Evolutionary conservation across 2,329 filamentous ascomycete genomes (phyloP), one percentile per base, ranked within the genome.

Genomic region (Pseudogymnoascus sp.): DNA sequence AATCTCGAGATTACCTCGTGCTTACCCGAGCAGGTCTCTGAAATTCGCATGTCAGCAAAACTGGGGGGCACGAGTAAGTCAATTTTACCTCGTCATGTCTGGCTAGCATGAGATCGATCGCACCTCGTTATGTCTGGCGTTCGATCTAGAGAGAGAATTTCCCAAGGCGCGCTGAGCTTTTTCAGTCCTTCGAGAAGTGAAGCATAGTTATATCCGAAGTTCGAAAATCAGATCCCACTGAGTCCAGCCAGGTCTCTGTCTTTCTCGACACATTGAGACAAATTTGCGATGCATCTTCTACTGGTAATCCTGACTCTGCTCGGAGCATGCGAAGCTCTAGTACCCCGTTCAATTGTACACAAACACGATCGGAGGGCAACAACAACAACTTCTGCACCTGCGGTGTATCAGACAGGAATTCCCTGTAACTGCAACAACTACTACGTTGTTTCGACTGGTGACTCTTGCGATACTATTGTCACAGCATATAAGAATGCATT

Each of bases 361-460:
- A 25, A 56, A 34, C 21, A 34, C 49, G 31, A 34, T 56, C 25
- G 31, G n/a, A 28, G 31, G 59, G 38, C 59, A 36, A 34, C 59
- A 38, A 60, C 59, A 21, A 60, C 59, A 38, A 31, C 59, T 60
- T 60, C 60, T 18, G 36, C 36, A 62, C 60, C 60, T 25, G 23
- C 18, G 11, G 36, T 40, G 31, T 21, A 21, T 18, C 37, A 62
- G 28, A 43, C 60, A 21, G 60, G 60, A 28, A 62, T 46, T 43
- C 25, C 37, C n/a, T 49, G 36, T 25, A 62, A 46, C 60, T 62
- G 60, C 31, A 49, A 62, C 37, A 46, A 49, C 16, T 62, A 23
- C 18, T 36, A 62, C 40, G 21, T 49, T 16, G 60, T 43, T 25
- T 25, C 28, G 23, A 49, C 18, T 23, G 60, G 60, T 25, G 60